Base-by-base conservation (phyloP, 2,329 filamentous ascomycete species). In the Magnaporthiopsis rhizophila region DNA sequence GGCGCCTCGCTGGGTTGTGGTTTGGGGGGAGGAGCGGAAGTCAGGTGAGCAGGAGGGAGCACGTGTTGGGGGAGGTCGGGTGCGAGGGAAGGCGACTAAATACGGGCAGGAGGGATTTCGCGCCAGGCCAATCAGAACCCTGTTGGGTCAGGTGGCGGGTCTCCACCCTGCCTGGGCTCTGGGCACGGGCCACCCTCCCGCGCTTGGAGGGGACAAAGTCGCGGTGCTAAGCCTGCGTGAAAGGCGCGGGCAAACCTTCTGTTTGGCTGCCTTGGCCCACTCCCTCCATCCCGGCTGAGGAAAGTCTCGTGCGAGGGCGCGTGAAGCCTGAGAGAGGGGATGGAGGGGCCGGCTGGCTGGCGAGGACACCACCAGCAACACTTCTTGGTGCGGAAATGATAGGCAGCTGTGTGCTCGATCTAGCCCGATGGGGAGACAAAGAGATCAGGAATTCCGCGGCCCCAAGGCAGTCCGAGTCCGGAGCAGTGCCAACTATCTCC, bases 11-110 rank as follows among this genome's bases (percentile, higher is more conserved):
- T 53, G 45, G 38, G 45, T 53, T n/a, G 38, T 53, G 45, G 24
- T 56, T 56, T 57, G 61, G 38, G 64, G 64, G 64, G 64, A 65
- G 61, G 62, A 53, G 61, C 60, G 61, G 61, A 65, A 65, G 64
- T 65, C 64, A 65, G 64, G 64, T 65, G 64, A 65, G 64, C 64
- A 32, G 62, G 36, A 62, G 45, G 45, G 45, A 63, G 36, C 64
- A 65, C 64, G 64, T 65, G 64, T 53, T 53, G 45, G 21, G 45
- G 21, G 45, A 53, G 45, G 45, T 53, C 45, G 45, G 45, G 45
- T 53, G 45, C 45, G 45, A 53, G 45, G 45, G 18, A 53, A 6
- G 45, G 45, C 45, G 45, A 53, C n/a, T 53, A 53, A 53, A 53
- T 53, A 53, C 21, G 21, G 45, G 45, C 45, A 24, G 21, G 45